Base-by-base conservation (phyloP, 768 basidiomycete species). In the Tricholoma hemisulphureum region DNA sequence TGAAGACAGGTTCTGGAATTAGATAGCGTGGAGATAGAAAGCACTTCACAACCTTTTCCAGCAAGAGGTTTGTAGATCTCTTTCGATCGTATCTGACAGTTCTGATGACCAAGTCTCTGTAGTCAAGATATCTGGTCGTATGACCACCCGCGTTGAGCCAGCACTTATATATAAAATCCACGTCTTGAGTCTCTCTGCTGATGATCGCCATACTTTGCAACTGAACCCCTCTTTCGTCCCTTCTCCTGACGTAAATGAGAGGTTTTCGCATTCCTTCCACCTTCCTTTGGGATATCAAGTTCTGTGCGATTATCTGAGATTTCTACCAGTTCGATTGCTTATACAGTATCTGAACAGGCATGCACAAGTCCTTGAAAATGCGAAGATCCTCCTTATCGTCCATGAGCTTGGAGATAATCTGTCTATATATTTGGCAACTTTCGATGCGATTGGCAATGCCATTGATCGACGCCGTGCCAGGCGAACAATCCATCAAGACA, bases 361-460 rank as follows among this genome's bases (percentile, higher is more conserved):
- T 60, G 57, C 62, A 0, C 81, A 83, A 56, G 62, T 83, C 1
- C 70, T 83, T 18, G 70, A 71, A 14, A 66, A 70, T 16, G 71
- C 72, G n/a, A 76, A 65, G 34, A 68, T 80, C 3, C 65, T 85
- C 9, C 62, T 83, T 3, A 67, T 84, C 1, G 56, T 78, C 5
- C 69, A 75, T 7, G 74, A 79, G 61, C 58, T 64, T 6, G 21
- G 46, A 0, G 75, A 73, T 7, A 66, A 71, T 29, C 32, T 81
- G 14, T 62, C 55, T 20, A 64, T 84, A 2, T 83, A 71, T 53
- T 58, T 79, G 16, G 83, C 83, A 1, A 23, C 28, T 0, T 55
- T 76, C 1, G 34, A 56, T 2, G 57, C 39, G 10, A 67, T 84
- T 6, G 68, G 70, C 0, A 56, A 65, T 10, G 72, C 76, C 0